A percentile compares a stretch with the other conserved stretches of the same genome.
Conservation (phyloP, 2,329 filamentous ascomycete genomes). For the Lecanicillium sp. region DNA sequence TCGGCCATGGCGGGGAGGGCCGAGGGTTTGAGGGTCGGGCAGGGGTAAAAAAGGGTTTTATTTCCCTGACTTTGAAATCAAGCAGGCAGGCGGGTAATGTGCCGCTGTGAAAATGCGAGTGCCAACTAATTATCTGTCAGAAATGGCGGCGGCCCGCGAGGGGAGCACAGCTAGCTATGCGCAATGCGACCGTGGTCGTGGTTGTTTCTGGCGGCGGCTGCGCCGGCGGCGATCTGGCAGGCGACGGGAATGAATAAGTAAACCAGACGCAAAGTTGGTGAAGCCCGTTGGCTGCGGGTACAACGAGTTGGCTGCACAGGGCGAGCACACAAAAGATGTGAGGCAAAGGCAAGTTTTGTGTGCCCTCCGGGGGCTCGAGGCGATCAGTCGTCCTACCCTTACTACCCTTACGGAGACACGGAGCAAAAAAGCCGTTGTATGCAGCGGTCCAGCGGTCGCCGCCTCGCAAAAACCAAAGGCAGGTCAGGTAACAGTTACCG, state of each 20-base stretch:
- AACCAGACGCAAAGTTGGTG: not conserved
- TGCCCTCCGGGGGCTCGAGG: not conserved
- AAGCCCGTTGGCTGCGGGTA: not conserved
- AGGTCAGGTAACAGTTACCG: not conserved
- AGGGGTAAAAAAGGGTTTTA: not conserved
- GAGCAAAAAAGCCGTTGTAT: conserved; percentile 1
- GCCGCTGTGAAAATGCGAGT: too few relatives aligned
- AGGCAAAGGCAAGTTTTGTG: conserved; percentile 3
- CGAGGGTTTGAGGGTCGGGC: conserved; percentile 13
- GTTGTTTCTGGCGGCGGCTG: not conserved
- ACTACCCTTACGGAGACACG: conserved; percentile 6
- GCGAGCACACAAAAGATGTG: conserved; percentile 1
- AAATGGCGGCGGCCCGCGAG: not conserved
- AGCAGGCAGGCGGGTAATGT: too few relatives aligned
- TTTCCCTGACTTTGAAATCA: too few relatives aligned
- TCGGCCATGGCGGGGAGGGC: conserved; percentile 44
- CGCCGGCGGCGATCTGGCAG: not conserved
- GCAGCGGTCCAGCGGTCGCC: not conserved
- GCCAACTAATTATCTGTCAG: not conserved
- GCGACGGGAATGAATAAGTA: not conserved
- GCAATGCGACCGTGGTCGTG: conserved; percentile 1
- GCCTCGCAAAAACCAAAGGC: not conserved
- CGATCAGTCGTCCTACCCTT: not conserved
- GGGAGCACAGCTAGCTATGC: not conserved
- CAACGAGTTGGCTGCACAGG: not conserved